Evolutionary conservation across 108 stramenopile species (phyloP).

Genomic region (Nitzschia sp.): DNA sequence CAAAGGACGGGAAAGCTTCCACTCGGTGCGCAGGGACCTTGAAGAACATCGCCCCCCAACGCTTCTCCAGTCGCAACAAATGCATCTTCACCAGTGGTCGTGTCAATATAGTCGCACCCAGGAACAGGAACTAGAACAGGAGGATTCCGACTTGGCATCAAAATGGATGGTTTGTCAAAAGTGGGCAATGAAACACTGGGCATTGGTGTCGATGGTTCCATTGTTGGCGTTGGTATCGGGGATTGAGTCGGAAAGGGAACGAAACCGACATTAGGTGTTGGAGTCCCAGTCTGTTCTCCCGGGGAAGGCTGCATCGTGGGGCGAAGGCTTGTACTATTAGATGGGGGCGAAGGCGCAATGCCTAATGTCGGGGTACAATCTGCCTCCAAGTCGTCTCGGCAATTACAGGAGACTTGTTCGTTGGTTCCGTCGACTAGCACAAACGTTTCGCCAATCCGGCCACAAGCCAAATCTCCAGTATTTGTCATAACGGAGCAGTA

Average conservation of each 20-base stretch:
- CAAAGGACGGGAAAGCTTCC: background rate
- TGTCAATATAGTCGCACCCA: slow-evolving; percentile 1
- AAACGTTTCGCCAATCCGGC: background rate
- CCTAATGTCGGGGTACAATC: background rate
- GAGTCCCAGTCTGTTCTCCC: background rate
- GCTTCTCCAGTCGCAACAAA: slow-evolving; percentile 4
- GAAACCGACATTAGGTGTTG: background rate
- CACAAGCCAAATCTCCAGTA: slow-evolving; percentile 14
- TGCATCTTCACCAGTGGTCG: background rate
- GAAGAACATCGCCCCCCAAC: background rate
- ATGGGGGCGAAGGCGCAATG: background rate
- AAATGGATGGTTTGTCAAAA: slow-evolving; percentile 11
- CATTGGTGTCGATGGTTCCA: background rate
- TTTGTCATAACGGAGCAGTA: slow-evolving; percentile 5
- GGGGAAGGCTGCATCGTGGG: background rate
- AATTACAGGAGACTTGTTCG: background rate
- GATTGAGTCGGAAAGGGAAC: background rate
- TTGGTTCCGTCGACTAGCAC: background rate
- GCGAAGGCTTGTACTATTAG: background rate
- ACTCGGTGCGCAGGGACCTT: slow-evolving; percentile 6
- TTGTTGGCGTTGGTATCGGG: background rate
- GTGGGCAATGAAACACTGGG: slow-evolving; percentile 7
- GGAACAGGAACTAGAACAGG: background rate
- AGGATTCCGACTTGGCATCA: slow-evolving; percentile 9
- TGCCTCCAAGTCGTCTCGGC: background rate